Base-by-base conservation (phyloP, 768 basidiomycete genomes). In the Floccularia luteovirens region DNA sequence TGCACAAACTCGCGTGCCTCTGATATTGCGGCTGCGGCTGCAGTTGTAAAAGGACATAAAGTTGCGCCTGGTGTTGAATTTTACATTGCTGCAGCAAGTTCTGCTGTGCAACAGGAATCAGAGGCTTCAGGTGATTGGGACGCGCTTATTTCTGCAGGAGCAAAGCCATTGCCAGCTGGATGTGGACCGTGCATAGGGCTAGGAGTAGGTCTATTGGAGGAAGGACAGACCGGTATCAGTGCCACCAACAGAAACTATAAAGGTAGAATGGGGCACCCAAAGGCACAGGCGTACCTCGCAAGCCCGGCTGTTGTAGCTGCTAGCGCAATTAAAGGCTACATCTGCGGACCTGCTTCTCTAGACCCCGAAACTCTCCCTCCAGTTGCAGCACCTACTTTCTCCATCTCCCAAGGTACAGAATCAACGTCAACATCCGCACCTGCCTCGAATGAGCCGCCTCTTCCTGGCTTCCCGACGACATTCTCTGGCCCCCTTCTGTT, bases 171-270 rank as follows among this genome's bases (percentile, higher is more conserved):
- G 0, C 96, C 96, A 8, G 84, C 94, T 0, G 96, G 96, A 1
- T 99, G 96, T 54, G 96, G 96, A 0, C 96, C 96, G 2, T 99
- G 96, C 58, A 99, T 99, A 47, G 96, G 96, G 16, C 75, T 99
- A 3, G 96, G 96, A 1, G 82, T 79, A 0, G 96, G 96, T 8
- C 62, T 98, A 39, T 65, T 99, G 24, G 85, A 97, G 57, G 93
- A 98, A 48, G 96, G 94, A 1, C 76, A 99, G 60, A 84, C 82
- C 1, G 94, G 96, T 1, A 98, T 99, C 56, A 94, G 91, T 47
- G 96, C 96, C 3, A 98, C 94, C 5, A 99, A 99, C 62, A 72
- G 96, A 62, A 99, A 99, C 56, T 99, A 97, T 67, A 98, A 99
- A 67, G 96, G 96, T 3, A 75, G 96, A 3, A 99, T 99, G 96